Conservation (phyloP, 1,139 yeast genomes). For the Pichia sp. region DNA sequence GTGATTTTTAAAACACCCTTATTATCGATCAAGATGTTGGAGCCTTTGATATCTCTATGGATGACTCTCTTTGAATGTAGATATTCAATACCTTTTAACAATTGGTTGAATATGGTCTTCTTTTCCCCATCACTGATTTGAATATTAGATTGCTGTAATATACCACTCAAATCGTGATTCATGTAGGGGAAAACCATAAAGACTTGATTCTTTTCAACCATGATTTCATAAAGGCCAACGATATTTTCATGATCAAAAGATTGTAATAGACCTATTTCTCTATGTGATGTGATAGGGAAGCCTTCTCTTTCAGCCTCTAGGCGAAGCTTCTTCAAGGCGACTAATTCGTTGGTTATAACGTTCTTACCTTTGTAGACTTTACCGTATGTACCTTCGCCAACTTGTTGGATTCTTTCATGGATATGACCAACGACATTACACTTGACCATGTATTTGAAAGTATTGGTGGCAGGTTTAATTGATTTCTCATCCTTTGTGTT, state of each 20-base stretch:
- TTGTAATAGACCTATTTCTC: constrained; percentile 87
- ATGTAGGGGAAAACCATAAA: constrained; percentile 93
- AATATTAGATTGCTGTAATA: constrained; percentile 75
- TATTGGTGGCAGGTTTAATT: background rate
- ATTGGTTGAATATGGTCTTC: constrained; percentile 73
- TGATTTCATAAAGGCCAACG: constrained; percentile 82
- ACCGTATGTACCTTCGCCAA: constrained; percentile 45
- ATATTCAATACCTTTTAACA: constrained; percentile 78
- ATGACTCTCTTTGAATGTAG: constrained; percentile 76
- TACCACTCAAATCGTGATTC: constrained; percentile 91
- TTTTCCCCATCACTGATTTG: constrained; percentile 62
- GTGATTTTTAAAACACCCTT: constrained; percentile 81
- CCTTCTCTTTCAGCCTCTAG: constrained; percentile 91
- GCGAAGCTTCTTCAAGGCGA: constrained; percentile 81
- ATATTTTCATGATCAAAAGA: constrained; percentile 83
- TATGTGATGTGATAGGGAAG: constrained; percentile 91
- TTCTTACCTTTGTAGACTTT: constrained; percentile 61
- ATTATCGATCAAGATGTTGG: constrained; percentile 76
- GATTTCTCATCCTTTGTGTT: background rate
- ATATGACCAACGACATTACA: constrained; percentile 23
- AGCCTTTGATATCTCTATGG: constrained; percentile 94
- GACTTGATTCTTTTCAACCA: constrained; percentile 78
- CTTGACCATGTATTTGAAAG: constrained; percentile 26
- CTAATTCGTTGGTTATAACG: constrained; percentile 61
- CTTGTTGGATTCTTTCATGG: constrained; percentile 35